phyloP scores from a whole-genome alignment of 139 green algal genomes.

The Pedinophyceae sp. region DNA sequence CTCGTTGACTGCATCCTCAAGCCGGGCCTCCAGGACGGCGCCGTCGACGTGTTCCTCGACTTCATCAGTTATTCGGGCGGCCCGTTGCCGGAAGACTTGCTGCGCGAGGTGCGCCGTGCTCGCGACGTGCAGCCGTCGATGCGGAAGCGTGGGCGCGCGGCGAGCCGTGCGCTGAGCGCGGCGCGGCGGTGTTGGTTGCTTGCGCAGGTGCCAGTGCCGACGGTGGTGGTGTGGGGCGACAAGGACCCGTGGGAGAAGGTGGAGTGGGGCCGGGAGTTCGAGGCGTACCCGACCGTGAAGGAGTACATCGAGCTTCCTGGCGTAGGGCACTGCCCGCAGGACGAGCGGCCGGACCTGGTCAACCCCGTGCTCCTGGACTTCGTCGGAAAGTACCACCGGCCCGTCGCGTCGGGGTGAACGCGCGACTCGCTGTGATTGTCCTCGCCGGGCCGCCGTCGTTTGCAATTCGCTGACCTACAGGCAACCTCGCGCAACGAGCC shows the following conservation, averaged over 20 bases:
- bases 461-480: too few relatives aligned
- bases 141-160: conserved; percentile 3
- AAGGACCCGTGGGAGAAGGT: conserved; percentile 81
- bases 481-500: too few relatives aligned
- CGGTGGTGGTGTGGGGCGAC: conserved; percentile 76
- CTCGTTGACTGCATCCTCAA: conserved; percentile 77
- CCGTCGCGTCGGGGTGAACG: background rate
- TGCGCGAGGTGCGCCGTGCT: conserved; percentile 23
- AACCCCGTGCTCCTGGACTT: conserved; percentile 74
- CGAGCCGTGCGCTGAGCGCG: conserved; percentile 5
- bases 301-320: conserved; percentile 73
- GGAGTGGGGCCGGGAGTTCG: conserved; percentile 42
- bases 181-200: background rate
- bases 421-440: too few relatives aligned
- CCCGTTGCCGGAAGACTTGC: conserved; percentile 76
- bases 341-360: conserved; percentile 73
- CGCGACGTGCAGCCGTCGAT: background rate
- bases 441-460: too few relatives aligned
- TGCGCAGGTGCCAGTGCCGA: conserved; percentile 29
- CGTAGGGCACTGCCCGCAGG: conserved; percentile 73
- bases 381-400: conserved; percentile 20
- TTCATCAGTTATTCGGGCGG: conserved; percentile 88
- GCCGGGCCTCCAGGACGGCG: conserved; percentile 66
- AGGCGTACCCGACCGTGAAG: conserved; percentile 30
- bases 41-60: conserved; percentile 89